Base-by-base conservation (phyloP, 805 yeast species). In the Yarrowia phangngaensis region DNA sequence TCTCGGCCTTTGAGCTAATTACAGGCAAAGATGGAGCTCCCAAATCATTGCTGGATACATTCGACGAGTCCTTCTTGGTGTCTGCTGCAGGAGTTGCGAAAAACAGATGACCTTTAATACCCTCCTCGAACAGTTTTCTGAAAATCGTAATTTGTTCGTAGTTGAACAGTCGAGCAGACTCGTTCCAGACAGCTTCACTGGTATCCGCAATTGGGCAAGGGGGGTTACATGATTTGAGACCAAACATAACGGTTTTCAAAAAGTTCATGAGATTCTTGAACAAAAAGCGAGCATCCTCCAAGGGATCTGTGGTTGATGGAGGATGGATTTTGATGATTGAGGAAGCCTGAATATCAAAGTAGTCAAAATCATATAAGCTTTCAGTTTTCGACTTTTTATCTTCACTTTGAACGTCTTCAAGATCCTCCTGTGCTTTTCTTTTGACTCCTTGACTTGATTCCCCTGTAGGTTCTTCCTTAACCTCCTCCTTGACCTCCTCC, bases 201-300 rank as follows among this genome's bases (percentile, higher is more conserved):
- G 73, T 68, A 8, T 74, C 79, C 20, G 69, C 64, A 12, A 77
- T 73, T 8, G 71, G 70, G 11, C 66, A 61, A 0, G 94, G 82
- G 1, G 96, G 95, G 60, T 89, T 90, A 62, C 95, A 88, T 46
- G 80, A 80, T 61, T 87, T 88, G 55, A 94, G 70, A 3, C 95
- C 95, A 64, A 82, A 85, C 58, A 90, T 83, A 32, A 88, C 84
- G 0, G 96, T 85, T 62, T 89, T 87, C 59, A 92, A 70, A 61
- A 92, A 92, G 4, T 89, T 84, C 82, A 92, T 78, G 48, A 94
- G 68, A 4, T 95, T 88, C 55, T 90, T 78, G 74, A 88, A 87
- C 22, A 92, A 68, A 58, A 84, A 85, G 33, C 94, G 76, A 1
- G 96, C 90, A 61, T 89, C 96, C 58, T 87, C 87, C 47, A 86